Evolutionary conservation across 2,329 filamentous ascomycete species (phyloP).

Genomic region (Aschersonia sp.): DNA sequence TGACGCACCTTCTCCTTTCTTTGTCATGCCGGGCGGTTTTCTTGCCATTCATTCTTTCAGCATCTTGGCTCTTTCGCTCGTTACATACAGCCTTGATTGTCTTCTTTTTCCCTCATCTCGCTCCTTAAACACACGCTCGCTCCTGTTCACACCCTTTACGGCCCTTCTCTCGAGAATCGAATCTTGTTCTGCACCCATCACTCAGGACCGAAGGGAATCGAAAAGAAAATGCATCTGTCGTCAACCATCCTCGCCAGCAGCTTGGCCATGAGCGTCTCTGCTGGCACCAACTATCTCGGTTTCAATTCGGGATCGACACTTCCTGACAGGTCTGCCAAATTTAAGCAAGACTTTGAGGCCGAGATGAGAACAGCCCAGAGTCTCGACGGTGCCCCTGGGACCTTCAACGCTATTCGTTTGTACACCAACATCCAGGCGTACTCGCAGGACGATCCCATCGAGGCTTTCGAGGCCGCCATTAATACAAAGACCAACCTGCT

Average conservation of each 20-base stretch:
- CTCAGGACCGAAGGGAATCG: not conserved
- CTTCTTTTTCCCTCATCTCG: too few species aligned
- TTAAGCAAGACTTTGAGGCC: conserved; percentile 31
- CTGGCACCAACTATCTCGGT: conserved; percentile 32
- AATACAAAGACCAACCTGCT: conserved; percentile 45
- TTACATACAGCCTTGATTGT: too few species aligned
- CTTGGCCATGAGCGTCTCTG: conserved; percentile 24
- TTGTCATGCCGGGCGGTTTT: too few species aligned
- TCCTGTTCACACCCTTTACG: too few species aligned
- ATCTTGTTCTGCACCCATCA: too few species aligned
- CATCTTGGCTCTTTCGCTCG: too few species aligned
- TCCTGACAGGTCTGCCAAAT: conserved; percentile 34
- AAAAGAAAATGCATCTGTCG: conserved; percentile 23
- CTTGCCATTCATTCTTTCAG: too few species aligned
- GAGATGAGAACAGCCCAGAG: conserved; percentile 28
- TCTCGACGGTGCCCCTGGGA: conserved; percentile 27
- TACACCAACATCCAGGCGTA: conserved; percentile 56
- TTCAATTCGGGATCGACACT: conserved; percentile 37
- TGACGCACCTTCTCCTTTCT: too few species aligned
- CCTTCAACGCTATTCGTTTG: conserved; percentile 44
- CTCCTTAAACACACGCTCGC: too few species aligned
- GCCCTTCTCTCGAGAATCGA: too few species aligned
- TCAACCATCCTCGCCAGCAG: conserved; percentile 21
- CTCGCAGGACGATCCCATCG: conserved; percentile 59
- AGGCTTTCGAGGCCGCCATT: conserved; percentile 63